A percentile compares a stretch with the other conserved stretches of the same genome.
Conservation (phyloP, 1,284 basidiomycete genomes). For the Irpex rosettiformis region DNA sequence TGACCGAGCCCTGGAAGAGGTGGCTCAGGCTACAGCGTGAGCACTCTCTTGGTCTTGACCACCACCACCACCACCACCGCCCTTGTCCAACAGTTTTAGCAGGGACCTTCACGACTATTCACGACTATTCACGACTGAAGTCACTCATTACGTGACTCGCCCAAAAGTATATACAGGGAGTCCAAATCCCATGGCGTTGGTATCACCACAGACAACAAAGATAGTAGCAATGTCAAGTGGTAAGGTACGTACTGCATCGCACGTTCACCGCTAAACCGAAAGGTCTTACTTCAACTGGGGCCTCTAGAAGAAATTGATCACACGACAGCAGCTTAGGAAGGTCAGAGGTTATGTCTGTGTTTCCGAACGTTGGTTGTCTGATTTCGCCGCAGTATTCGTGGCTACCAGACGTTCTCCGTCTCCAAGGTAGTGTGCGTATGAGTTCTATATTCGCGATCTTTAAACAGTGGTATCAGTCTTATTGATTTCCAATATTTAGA, state of each 20-base stretch:
- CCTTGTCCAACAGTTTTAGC: neutral
- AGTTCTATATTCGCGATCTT: neutral
- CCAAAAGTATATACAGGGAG: too few species aligned
- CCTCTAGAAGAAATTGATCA: constrained; percentile 29
- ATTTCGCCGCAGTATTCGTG: constrained; percentile 69
- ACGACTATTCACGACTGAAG: constrained; percentile 3
- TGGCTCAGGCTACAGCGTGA: too few species aligned
- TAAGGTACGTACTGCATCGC: constrained; percentile 1
- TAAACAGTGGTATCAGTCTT: neutral
- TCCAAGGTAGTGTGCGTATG: constrained; percentile 69
- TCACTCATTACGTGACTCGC: neutral
- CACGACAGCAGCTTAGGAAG: constrained; percentile 31
- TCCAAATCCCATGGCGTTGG: neutral
- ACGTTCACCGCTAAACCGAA: neutral
- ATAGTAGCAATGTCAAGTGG: neutral
- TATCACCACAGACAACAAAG: constrained; percentile 8
- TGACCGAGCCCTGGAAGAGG: neutral
- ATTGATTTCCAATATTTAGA: constrained; percentile 37
- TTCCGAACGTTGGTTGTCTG: neutral
- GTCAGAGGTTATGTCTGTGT: constrained; percentile 16
- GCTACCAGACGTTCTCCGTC: constrained; percentile 81
- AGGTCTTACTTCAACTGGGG: neutral
- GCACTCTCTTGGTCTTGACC: neutral
- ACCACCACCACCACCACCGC: neutral
- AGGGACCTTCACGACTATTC: neutral